Conservation (phyloP, 345 rosid genomes). For the Excoecaria cochinchinensis region DNA sequence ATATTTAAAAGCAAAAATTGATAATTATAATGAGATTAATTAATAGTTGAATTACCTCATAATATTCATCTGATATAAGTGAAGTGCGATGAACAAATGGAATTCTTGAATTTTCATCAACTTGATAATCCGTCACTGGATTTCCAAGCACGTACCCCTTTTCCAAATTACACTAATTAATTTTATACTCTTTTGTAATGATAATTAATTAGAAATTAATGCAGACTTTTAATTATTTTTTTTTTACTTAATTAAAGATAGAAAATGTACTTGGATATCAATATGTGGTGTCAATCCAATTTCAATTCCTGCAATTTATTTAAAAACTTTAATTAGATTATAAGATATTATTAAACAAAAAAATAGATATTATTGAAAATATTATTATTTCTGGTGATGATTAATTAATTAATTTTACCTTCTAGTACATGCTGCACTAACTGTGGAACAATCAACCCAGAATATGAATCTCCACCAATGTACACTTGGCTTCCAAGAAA, state of each 20-base stretch:
- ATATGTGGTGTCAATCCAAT: conserved; percentile 29
- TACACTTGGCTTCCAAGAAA: conserved; percentile 33
- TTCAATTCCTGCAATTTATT: conserved; percentile 31
- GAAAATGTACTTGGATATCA: conserved; percentile 32
- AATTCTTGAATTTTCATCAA: conserved; percentile 18
- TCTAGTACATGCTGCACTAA: conserved; percentile 24
- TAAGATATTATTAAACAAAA: background rate
- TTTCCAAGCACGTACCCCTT: conserved; percentile 38
- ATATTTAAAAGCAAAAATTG: background rate
- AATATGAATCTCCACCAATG: conserved; percentile 48
- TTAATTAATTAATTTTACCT: conserved; percentile 15
- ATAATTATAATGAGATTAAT: background rate
- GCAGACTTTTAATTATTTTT: too few relatives aligned
- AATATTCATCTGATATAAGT: conserved; percentile 27
- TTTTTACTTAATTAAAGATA: too few relatives aligned
- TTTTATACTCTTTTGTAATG: background rate
- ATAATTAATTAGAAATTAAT: background rate
- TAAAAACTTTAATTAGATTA: background rate
- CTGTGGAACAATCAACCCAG: conserved; percentile 36
- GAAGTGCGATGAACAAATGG: conserved; percentile 12
- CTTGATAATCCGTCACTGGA: conserved; percentile 12
- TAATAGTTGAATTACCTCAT: conserved; percentile 24
- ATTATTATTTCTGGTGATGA: background rate
- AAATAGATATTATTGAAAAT: background rate
- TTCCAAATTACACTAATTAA: background rate